Conservation (phyloP, 306 rosid genomes). For the Carpinus viminea region DNA sequence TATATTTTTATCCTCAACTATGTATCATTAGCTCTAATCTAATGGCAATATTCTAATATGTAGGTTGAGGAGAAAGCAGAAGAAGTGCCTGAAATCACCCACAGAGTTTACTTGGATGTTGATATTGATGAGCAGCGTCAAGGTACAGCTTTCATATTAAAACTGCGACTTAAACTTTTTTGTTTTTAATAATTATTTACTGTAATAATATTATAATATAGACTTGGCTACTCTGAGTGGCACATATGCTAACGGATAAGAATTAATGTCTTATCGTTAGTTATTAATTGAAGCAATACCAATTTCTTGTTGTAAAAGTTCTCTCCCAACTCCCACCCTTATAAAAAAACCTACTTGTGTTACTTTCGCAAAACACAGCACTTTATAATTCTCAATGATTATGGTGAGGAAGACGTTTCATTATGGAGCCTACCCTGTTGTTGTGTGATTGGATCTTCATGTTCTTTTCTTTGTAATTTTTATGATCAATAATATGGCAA, state of each 20-base stretch:
- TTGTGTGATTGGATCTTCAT: neutral
- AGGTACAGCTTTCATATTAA: slow-evolving; percentile 40
- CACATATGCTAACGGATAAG: neutral
- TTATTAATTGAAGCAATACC: neutral
- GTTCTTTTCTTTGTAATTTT: neutral
- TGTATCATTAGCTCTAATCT: neutral
- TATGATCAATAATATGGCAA: neutral
- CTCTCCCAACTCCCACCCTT: neutral
- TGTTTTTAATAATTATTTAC: neutral
- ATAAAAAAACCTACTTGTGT: neutral
- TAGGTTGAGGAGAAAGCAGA: slow-evolving; percentile 61
- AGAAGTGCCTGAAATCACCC: slow-evolving; percentile 74
- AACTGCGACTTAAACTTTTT: neutral
- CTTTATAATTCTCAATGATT: neutral
- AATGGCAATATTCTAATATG: slow-evolving; percentile 12
- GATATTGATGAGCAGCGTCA: slow-evolving; percentile 69
- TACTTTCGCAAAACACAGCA: neutral
- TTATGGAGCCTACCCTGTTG: neutral
- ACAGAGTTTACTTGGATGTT: slow-evolving; percentile 75
- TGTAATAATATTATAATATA: neutral
- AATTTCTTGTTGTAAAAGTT: neutral
- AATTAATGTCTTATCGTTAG: neutral
- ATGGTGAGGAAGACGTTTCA: neutral
- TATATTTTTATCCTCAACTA: neutral
- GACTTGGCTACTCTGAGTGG: neutral